phyloP scores from a whole-genome alignment of 108 stramenopile genomes.

The Stephanodiscus minutulus region DNA sequence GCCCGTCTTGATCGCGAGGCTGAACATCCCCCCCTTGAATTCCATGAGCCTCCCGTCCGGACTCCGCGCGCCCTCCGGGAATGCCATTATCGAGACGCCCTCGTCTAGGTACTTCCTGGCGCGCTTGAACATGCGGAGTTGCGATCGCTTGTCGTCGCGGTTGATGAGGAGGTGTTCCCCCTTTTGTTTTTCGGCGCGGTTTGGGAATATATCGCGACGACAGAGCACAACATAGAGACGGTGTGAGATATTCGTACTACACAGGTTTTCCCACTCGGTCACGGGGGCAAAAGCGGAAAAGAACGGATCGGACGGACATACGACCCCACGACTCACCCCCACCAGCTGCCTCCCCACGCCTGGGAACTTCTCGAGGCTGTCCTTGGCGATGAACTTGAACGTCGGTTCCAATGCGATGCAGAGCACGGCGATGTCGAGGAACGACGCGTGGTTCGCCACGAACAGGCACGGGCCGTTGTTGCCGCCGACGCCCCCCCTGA shows the following conservation, averaged over 20 bases:
- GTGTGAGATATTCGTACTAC: too few relatives aligned
- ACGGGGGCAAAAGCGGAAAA: too few relatives aligned
- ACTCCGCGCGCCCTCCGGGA: conserved; percentile 77
- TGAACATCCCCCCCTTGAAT: conserved; percentile 84
- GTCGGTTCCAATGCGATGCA: conserved; percentile 76
- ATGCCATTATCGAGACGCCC: conserved; percentile 82
- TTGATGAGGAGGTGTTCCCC: conserved; percentile 82
- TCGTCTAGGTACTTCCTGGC: conserved; percentile 62
- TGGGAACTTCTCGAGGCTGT: conserved; percentile 64
- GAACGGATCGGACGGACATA: conserved; percentile 1
- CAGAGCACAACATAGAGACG: too few relatives aligned
- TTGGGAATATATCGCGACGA: too few relatives aligned
- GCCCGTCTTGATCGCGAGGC: conserved; percentile 71
- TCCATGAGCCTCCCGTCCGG: conserved; percentile 74
- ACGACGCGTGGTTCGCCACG: conserved; percentile 82
- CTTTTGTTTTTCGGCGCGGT: too few relatives aligned
- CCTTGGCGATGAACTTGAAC: conserved; percentile 88
- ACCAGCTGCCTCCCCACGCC: conserved; percentile 75
- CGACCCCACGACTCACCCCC: conserved; percentile 59
- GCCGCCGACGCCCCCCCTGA: neutral
- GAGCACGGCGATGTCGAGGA: conserved; percentile 80
- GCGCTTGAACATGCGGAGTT: conserved; percentile 76
- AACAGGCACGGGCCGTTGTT: conserved; percentile 60
- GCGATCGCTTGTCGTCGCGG: conserved; percentile 71
- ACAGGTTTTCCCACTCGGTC: too few relatives aligned